Conservation (phyloP, 2,329 filamentous ascomycete genomes). For the Penicillium sp. region DNA sequence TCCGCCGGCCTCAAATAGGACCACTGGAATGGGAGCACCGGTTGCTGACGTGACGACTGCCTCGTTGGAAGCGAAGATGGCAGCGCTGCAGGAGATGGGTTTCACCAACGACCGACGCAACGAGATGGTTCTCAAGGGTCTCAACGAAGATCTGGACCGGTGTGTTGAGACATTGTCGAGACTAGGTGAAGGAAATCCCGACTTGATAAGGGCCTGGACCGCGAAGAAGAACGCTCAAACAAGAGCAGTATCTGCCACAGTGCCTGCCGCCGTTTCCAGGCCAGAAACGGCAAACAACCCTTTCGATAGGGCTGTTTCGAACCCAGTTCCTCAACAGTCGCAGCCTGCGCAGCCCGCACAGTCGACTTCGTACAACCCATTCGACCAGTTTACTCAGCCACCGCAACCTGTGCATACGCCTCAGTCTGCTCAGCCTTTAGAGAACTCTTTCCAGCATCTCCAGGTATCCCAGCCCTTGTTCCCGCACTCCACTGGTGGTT, state of each 20-base stretch:
- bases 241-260: slow-evolving; percentile 18
- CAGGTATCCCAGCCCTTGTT: slow-evolving; percentile 71
- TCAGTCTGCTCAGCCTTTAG: slow-evolving; percentile 45
- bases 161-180: slow-evolving; percentile 82
- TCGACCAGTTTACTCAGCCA: slow-evolving; percentile 49
- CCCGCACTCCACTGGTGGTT: slow-evolving; percentile 72
- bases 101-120: slow-evolving; percentile 84
- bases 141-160: slow-evolving; percentile 81
- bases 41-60: slow-evolving; percentile 51
- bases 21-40: slow-evolving; percentile 64
- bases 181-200: slow-evolving; percentile 67
- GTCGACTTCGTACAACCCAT: slow-evolving; percentile 65
- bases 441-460: slow-evolving; percentile 73
- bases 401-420: slow-evolving; percentile 21
- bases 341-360: slow-evolving; percentile 14
- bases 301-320: slow-evolving; percentile 58
- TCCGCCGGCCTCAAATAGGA: slow-evolving; percentile 29
- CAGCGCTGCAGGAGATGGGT: slow-evolving; percentile 82
- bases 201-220: slow-evolving; percentile 56
- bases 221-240: slow-evolving; percentile 40
- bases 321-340: slow-evolving; percentile 32
- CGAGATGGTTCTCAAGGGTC: slow-evolving; percentile 73
- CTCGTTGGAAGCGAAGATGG: slow-evolving; percentile 71
- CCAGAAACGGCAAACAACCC: slow-evolving; percentile 59
- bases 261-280: slow-evolving; percentile 42